phyloP scores from a whole-genome alignment of 176 grass and related monocot genomes.

The Eragrostis curvula region DNA sequence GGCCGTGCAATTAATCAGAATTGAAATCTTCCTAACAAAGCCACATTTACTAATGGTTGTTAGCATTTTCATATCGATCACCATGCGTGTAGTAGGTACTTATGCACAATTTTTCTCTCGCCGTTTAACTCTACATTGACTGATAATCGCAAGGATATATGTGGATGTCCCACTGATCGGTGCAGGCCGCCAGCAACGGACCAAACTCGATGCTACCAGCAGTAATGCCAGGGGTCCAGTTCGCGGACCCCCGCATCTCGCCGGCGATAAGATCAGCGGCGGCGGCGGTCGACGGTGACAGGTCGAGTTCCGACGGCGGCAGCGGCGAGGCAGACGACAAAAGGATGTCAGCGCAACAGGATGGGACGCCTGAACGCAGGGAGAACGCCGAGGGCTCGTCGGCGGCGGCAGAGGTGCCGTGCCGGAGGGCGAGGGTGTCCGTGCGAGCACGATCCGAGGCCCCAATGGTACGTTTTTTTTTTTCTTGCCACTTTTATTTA shows the following conservation, averaged over 20 bases:
- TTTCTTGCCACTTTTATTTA: neutral
- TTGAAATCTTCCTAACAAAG: conserved; percentile 22
- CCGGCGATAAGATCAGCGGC: conserved; percentile 4
- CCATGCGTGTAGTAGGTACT: neutral
- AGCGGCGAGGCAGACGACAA: conserved; percentile 42
- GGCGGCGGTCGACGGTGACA: neutral
- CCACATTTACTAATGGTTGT: conserved; percentile 5
- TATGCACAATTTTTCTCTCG: neutral
- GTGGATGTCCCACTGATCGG: neutral
- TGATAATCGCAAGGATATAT: neutral
- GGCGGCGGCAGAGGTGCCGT: conserved; percentile 47
- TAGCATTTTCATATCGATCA: neutral
- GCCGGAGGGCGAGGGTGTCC: conserved; percentile 72
- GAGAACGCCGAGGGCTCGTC: conserved; percentile 36
- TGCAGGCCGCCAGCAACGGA: conserved; percentile 21
- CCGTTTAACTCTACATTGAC: conserved; percentile 26
- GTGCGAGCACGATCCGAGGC: conserved; percentile 87
- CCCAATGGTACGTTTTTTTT: conserved; percentile 53
- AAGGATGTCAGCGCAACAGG: conserved; percentile 26
- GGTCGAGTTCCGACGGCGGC: conserved; percentile 34
- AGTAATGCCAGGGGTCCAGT: conserved; percentile 45
- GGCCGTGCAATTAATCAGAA: neutral
- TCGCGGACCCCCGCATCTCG: conserved; percentile 46
- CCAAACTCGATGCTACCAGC: conserved; percentile 17
- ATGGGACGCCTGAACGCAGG: conserved; percentile 28